Evolutionary conservation across 139 green algal genomes (phyloP), one percentile per base, ranked within the genome.

Genomic region (Pleodorina starrii): DNA sequence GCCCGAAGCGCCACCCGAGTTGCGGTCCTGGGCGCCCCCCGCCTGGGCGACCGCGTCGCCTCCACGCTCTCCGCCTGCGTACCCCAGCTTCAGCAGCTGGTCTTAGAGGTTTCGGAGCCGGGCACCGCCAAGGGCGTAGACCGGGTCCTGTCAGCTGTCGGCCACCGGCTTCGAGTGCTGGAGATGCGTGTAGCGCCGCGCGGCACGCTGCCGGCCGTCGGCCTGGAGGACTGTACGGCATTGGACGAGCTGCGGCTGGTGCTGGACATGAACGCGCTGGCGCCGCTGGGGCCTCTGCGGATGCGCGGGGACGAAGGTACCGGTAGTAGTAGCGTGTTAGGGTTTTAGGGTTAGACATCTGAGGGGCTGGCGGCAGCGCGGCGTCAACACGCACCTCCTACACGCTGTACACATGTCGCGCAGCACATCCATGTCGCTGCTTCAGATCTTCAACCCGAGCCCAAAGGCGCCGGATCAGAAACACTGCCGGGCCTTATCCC

Each of bases 271-370:
- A 17, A 40, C 9, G 1, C 25, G 11, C 16, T 17, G 40, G 40
- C 80, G 60, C 59, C 80, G 80, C 59, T 86, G 60, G 80, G 80
- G 59, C 40, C 80, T 7, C 43, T 86, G 19, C 17, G 40, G 16
- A 75, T 43, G 59, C 40, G 59, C 14, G 80, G 80, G 25, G 59
- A 32, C 27, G 42, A 44, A 57, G 80, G 80, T 86, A n/a, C n/a
- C n/a, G n/a, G n/a, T n/a, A n/a, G n/a, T n/a, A n/a, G n/a, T n/a
- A n/a, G n/a, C n/a, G 78, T 25, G 78, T 54, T 66, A 25, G 6
- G 54, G 54, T 21, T 66, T 66, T n/a, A n/a, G n/a, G n/a, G n/a
- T n/a, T n/a, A n/a, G n/a, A n/a, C n/a, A n/a, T n/a, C n/a, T n/a
- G n/a, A n/a, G n/a, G n/a, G n/a, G n/a, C n/a, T n/a, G n/a, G n/a